phyloP scores from a whole-genome alignment of 2,329 filamentous ascomycete species.

The Sclerotinia minor region DNA sequence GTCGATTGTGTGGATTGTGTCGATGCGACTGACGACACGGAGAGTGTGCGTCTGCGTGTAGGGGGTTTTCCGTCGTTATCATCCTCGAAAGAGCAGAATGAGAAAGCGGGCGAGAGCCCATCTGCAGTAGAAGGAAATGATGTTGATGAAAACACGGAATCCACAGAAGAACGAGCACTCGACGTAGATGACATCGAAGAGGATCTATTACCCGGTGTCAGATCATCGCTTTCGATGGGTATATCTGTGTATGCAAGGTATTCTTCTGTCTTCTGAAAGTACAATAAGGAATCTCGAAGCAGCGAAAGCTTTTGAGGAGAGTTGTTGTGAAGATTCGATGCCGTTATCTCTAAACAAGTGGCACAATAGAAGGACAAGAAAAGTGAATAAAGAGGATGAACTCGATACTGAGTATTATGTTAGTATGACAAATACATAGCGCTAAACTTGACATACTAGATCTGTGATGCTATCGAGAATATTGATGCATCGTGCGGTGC shows the following conservation, averaged over 20 bases:
- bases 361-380: constrained; percentile 41
- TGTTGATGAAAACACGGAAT: constrained; percentile 37
- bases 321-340: constrained; percentile 34
- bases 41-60: constrained; percentile 25
- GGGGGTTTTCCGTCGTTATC: constrained; percentile 1
- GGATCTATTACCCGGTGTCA: constrained; percentile 2
- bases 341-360: constrained; percentile 37
- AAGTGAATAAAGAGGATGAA: constrained; percentile 39
- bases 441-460: constrained; percentile 31
- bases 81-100: constrained; percentile 28
- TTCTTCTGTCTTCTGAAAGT: constrained; percentile 36
- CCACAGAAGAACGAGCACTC: constrained; percentile 37
- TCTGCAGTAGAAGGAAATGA: constrained; percentile 26
- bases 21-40: constrained; percentile 13
- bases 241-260: constrained; percentile 34
- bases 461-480: constrained; percentile 37
- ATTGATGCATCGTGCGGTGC: constrained; percentile 37
- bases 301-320: constrained; percentile 36
- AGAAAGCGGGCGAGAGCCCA: constrained; percentile 26
- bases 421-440: constrained; percentile 26
- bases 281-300: constrained; percentile 37
- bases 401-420: constrained; percentile 28
- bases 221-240: constrained; percentile 27
- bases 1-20: constrained; percentile 6
- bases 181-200: constrained; percentile 31